phyloP scores from a whole-genome alignment of 2,329 filamentous ascomycete genomes.

The Ceratocystis huliohia region DNA sequence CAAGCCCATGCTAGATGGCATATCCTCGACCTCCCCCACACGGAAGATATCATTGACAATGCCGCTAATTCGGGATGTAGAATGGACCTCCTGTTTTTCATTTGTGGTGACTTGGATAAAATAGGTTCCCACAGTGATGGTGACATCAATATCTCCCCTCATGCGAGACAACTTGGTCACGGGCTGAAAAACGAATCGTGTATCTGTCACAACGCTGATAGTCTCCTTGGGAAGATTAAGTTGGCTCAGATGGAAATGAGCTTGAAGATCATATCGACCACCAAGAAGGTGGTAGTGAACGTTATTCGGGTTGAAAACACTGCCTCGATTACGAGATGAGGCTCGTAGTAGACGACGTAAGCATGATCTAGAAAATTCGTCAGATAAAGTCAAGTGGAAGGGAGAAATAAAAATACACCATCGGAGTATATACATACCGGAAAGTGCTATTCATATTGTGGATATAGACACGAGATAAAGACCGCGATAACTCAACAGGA shows the following conservation, averaged over 20 bases:
- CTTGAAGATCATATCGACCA: constrained; percentile 51
- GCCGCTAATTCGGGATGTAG: constrained; percentile 47
- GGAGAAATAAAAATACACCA: not conserved
- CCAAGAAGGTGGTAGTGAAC: constrained; percentile 54
- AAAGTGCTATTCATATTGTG: constrained; percentile 65
- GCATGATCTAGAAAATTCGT: constrained; percentile 39
- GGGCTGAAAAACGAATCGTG: constrained; percentile 51
- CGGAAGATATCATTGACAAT: constrained; percentile 60
- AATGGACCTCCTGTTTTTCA: constrained; percentile 55
- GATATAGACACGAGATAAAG: constrained; percentile 50
- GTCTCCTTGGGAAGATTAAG: constrained; percentile 58
- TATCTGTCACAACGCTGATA: constrained; percentile 54
- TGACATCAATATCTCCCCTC: constrained; percentile 57
- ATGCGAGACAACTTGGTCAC: constrained; percentile 54
- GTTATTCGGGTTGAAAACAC: constrained; percentile 50
- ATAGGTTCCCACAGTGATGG: constrained; percentile 55
- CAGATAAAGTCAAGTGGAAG: not conserved
- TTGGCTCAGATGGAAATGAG: constrained; percentile 54
- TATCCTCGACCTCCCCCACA: constrained; percentile 54
- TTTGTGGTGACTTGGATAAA: constrained; percentile 58
- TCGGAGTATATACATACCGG: constrained; percentile 32
- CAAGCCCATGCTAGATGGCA: constrained; percentile 48
- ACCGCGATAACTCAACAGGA: constrained; percentile 46
- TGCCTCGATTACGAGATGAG: constrained; percentile 46
- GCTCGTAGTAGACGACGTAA: constrained; percentile 51